These are phyloP conservation scores for Sideroxylon spinosum DNA, from an alignment of 179 eudicot genomes.

Conservation along the genomic window DNA sequence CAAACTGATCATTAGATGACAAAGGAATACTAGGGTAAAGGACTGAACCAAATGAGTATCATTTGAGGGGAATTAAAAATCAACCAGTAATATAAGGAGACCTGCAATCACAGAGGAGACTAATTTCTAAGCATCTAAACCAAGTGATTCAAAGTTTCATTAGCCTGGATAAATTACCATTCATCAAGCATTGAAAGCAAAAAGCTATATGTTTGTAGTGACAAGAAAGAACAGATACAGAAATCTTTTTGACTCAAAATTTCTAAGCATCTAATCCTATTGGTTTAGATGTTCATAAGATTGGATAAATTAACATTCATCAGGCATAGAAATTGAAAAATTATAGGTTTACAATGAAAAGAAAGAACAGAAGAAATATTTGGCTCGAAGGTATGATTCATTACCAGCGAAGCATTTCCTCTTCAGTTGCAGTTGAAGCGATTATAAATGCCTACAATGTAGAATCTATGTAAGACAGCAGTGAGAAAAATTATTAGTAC, in stretches of 20 bases:
- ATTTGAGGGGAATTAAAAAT: too few relatives aligned
- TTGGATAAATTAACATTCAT: not conserved
- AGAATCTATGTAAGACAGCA: not conserved
- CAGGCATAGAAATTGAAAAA: not conserved
- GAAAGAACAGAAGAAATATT: not conserved
- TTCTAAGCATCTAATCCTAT: not conserved
- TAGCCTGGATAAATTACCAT: not conserved
- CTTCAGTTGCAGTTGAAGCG: conserved; percentile 79
- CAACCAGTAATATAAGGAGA: too few relatives aligned
- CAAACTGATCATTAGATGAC: too few relatives aligned
- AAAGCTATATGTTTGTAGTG: too few relatives aligned
- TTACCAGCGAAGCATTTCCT: conserved; percentile 74
- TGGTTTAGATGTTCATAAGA: not conserved
- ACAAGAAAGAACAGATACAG: too few relatives aligned
- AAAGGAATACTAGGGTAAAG: too few relatives aligned
- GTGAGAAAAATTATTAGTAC: not conserved
- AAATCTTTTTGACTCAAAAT: too few relatives aligned
- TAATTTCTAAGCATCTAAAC: not conserved
- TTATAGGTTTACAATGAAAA: not conserved
- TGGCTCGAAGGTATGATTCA: not conserved
- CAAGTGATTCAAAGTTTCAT: not conserved
- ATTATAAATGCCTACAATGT: conserved; percentile 68
- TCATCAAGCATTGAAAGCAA: not conserved
- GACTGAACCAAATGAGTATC: too few relatives aligned
- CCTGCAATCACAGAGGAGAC: too few relatives aligned